Percentiles rank a stretch among this genome's conserved stretches.
These are phyloP conservation scores for Eucalyptus cloeziana DNA, from an alignment of 345 rosid genomes.

Conservation along the genomic window DNA sequence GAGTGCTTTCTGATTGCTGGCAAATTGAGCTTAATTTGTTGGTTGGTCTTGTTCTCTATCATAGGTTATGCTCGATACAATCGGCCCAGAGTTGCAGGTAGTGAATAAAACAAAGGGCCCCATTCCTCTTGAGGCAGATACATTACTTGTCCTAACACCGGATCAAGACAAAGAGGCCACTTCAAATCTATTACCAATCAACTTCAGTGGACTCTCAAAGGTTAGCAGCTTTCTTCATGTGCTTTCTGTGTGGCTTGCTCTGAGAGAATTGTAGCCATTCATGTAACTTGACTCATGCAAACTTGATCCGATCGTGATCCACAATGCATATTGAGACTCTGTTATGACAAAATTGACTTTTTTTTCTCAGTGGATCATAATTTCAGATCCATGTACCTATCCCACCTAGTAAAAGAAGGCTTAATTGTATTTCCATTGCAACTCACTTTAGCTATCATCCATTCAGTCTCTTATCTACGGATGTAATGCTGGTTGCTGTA, in stretches of 20 bases:
- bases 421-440: background rate
- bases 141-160: slow-evolving; percentile 41
- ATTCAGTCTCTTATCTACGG: background rate
- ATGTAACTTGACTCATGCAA: background rate
- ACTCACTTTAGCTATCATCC: background rate
- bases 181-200: slow-evolving; percentile 48
- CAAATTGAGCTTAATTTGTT: background rate
- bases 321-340: background rate
- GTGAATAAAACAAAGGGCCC: slow-evolving; percentile 35
- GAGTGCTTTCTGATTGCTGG: background rate
- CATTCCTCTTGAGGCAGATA: slow-evolving; percentile 37
- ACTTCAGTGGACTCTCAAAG: slow-evolving; percentile 46
- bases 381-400: background rate
- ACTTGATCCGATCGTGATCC: background rate
- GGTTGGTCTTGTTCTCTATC: background rate
- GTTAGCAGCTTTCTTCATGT: background rate
- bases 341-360: background rate
- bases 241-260: background rate
- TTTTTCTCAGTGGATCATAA: background rate
- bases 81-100: slow-evolving; percentile 60
- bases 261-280: background rate
- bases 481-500: background rate
- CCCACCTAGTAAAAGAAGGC: background rate
- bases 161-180: slow-evolving; percentile 50
- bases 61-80: slow-evolving; percentile 69